These are phyloP conservation scores for Teratosphaeria zuluensis DNA, from an alignment of 2,329 filamentous ascomycete species.

Conservation along the genomic window DNA sequence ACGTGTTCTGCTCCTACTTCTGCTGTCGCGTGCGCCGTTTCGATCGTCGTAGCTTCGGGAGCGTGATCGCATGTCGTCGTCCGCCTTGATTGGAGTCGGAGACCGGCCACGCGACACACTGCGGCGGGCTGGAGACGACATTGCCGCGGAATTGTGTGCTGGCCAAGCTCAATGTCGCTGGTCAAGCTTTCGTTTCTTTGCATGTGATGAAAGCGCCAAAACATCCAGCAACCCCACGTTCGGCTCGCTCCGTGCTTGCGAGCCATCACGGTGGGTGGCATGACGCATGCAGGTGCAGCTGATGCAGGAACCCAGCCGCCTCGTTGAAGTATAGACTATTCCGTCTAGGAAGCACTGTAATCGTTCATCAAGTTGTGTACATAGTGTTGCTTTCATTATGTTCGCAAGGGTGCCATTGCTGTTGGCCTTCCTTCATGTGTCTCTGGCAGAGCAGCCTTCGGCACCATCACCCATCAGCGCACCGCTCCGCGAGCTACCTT, in stretches of 20 bases:
- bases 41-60: background rate
- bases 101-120: constrained; percentile 34
- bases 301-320: constrained; percentile 1
- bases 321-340: background rate
- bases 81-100: constrained; percentile 6
- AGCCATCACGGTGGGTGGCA: background rate
- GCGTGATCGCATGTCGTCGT: background rate
- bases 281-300: background rate
- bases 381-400: constrained; percentile 1
- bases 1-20: constrained; percentile 3
- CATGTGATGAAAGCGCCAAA: background rate
- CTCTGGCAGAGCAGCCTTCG: constrained; percentile 56
- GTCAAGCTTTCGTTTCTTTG: background rate
- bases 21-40: background rate
- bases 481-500: constrained; percentile 73
- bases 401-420: constrained; percentile 11
- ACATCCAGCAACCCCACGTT: too few relatives aligned
- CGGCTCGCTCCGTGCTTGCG: background rate
- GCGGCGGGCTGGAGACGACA: constrained; percentile 13
- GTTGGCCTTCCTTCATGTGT: constrained; percentile 16
- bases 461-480: constrained; percentile 69
- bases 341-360: background rate
- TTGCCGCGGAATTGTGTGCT: background rate
- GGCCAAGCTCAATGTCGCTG: background rate
- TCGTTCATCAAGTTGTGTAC: background rate